Evolutionary conservation across 768 basidiomycete genomes (phyloP).

Genomic region (Leccinum subgranulosum): DNA sequence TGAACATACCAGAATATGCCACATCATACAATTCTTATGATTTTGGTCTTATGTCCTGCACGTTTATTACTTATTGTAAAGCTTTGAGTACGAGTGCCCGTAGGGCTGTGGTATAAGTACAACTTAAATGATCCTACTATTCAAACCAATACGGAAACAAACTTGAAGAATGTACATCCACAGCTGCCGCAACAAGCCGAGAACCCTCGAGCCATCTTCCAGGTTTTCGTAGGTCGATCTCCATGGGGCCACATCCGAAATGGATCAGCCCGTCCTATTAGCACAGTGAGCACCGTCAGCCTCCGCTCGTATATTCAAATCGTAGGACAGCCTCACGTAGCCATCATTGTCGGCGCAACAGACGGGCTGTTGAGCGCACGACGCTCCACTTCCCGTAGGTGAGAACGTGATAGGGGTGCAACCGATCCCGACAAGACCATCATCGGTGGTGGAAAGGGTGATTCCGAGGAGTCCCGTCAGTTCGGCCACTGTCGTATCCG

Average conservation of each 20-base stretch:
- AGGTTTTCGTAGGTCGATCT: background rate
- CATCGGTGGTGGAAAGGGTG: background rate
- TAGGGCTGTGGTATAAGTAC: background rate
- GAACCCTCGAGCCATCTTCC: background rate
- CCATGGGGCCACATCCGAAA: constrained; percentile 12
- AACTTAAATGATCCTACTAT: background rate
- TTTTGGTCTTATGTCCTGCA: no score
- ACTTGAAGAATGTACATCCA: background rate
- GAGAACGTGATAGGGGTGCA: constrained; percentile 2
- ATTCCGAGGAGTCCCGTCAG: constrained; percentile 1
- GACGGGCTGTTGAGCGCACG: constrained; percentile 13
- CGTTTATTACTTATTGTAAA: no score
- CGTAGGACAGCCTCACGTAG: constrained; percentile 1
- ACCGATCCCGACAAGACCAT: constrained; percentile 2
- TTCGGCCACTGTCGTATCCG: background rate
- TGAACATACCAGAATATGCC: no score
- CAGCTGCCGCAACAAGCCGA: background rate
- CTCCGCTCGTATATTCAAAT: background rate
- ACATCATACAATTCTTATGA: no score
- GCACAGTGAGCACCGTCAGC: background rate
- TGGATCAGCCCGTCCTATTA: constrained; percentile 8
- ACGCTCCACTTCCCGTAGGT: background rate
- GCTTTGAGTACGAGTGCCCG: no score
- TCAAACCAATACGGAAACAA: background rate
- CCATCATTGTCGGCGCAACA: constrained; percentile 13